These are phyloP conservation scores for Novymonas esmeraldas DNA, from an alignment of 208 protist genomes.

Conservation along the genomic window DNA sequence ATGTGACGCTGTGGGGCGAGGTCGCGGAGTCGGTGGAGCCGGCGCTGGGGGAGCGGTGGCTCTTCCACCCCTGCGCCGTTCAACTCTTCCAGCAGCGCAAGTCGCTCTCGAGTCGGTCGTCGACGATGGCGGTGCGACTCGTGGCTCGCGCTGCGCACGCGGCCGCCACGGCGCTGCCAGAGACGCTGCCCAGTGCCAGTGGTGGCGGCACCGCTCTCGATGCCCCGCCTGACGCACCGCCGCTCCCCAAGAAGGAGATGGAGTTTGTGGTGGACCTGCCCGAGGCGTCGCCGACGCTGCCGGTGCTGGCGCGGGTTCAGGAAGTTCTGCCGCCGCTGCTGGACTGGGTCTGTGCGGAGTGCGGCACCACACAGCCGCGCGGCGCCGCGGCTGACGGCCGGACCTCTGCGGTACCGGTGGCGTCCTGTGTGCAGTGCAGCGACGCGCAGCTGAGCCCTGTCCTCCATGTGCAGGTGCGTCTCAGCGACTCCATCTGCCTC, in stretches of 20 bases:
- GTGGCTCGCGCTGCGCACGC: neutral
- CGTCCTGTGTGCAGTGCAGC: slow-evolving; percentile 39
- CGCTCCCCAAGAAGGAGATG: neutral
- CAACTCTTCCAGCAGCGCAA: slow-evolving; percentile 61
- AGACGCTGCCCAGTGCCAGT: no score
- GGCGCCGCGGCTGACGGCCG: neutral
- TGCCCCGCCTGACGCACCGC: neutral
- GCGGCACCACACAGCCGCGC: neutral
- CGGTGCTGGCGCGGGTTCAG: slow-evolving; percentile 28
- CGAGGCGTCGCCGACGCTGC: slow-evolving; percentile 28
- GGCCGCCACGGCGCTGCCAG: no score
- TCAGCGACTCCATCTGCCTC: slow-evolving; percentile 49
- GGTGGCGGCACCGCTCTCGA: neutral
- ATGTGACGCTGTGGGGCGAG: slow-evolving; percentile 80
- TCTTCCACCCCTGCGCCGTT: slow-evolving; percentile 53
- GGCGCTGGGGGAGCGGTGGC: slow-evolving; percentile 53
- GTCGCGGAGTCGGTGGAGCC: slow-evolving; percentile 34
- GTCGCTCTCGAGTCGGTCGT: slow-evolving; percentile 41
- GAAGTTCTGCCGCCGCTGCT: slow-evolving; percentile 9
- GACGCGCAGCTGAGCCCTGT: slow-evolving; percentile 13
- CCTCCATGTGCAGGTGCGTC: slow-evolving; percentile 26
- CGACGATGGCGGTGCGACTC: slow-evolving; percentile 35
- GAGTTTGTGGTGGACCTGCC: slow-evolving; percentile 23
- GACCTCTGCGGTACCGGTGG: slow-evolving; percentile 6
- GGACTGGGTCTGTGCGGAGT: slow-evolving; percentile 16